Evolutionary conservation across 441 rosid species (phyloP).

Genomic region (Bocquillonia castaneifolia): DNA sequence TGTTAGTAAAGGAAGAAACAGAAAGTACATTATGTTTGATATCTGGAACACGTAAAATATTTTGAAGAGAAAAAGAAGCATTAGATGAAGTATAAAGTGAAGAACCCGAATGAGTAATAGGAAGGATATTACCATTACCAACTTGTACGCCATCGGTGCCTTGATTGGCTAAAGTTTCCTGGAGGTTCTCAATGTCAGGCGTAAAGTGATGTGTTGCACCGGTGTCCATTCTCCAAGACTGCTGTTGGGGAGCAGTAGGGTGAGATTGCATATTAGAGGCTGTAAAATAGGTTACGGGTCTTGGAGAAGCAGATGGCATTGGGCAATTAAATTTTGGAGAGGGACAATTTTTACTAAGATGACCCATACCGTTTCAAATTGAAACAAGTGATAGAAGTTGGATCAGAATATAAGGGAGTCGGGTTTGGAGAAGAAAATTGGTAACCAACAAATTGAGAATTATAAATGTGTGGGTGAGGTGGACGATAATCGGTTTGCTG

Average conservation of each 20-base stretch:
- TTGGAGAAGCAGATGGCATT: too few relatives aligned
- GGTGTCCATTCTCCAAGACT: background rate
- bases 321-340: too few relatives aligned
- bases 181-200: background rate
- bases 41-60: background rate
- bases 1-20: too few relatives aligned
- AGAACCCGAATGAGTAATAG: background rate
- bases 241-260: background rate
- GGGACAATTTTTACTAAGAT: too few relatives aligned
- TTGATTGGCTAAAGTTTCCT: fast-evolving
- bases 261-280: background rate
- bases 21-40: too few relatives aligned
- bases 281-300: too few relatives aligned
- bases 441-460: too few relatives aligned
- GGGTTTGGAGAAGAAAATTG: background rate
- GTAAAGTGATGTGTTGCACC: background rate
- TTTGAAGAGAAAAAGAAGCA: background rate
- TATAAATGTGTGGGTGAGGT: too few relatives aligned
- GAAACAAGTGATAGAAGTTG: too few relatives aligned
- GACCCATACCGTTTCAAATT: too few relatives aligned
- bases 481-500: too few relatives aligned
- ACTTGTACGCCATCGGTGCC: background rate
- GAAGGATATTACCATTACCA: background rate
- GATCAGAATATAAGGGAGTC: too few relatives aligned
- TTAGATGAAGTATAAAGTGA: background rate